Percentiles rank a stretch among this genome's conserved stretches.
phyloP scores from a whole-genome alignment of 768 basidiomycete species.

The Rubroboletus satanas region DNA sequence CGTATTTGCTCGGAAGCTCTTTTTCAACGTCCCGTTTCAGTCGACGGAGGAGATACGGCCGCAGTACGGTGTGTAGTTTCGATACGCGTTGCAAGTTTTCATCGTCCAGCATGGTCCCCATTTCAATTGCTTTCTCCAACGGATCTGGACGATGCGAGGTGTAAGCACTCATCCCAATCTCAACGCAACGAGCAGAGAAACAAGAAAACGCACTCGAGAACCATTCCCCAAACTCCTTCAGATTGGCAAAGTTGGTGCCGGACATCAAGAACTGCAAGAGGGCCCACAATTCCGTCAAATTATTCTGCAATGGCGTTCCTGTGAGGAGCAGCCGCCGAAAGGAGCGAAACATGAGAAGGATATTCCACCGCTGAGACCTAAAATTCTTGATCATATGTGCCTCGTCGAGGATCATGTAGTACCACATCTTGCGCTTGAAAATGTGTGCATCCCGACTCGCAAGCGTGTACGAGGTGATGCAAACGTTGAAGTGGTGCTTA shows the following conservation, averaged over 20 bases:
- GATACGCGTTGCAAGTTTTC: conserved; percentile 81
- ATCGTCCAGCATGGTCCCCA: conserved; percentile 69
- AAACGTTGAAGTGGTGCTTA: conserved; percentile 87
- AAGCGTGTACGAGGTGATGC: conserved; percentile 90
- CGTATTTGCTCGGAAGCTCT: conserved; percentile 89
- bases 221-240: conserved; percentile 95
- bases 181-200: neutral
- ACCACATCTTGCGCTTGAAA: conserved; percentile 91
- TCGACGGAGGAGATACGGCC: conserved; percentile 93
- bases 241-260: conserved; percentile 81
- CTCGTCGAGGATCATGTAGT: conserved; percentile 94
- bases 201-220: conserved; percentile 73
- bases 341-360: conserved; percentile 81
- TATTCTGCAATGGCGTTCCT: conserved; percentile 95
- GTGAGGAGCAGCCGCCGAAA: conserved; percentile 87
- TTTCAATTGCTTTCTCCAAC: conserved; percentile 90
- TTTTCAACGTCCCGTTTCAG: conserved; percentile 98
- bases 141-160: conserved; percentile 56
- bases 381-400: conserved; percentile 99
- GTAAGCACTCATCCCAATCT: neutral
- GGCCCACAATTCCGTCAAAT: conserved; percentile 93
- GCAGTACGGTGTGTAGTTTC: conserved; percentile 91
- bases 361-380: conserved; percentile 91
- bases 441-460: conserved; percentile 89
- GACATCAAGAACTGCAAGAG: conserved; percentile 93